These are phyloP conservation scores for Rhododendron molle DNA, from an alignment of 148 eudicot species.

Conservation along the genomic window DNA sequence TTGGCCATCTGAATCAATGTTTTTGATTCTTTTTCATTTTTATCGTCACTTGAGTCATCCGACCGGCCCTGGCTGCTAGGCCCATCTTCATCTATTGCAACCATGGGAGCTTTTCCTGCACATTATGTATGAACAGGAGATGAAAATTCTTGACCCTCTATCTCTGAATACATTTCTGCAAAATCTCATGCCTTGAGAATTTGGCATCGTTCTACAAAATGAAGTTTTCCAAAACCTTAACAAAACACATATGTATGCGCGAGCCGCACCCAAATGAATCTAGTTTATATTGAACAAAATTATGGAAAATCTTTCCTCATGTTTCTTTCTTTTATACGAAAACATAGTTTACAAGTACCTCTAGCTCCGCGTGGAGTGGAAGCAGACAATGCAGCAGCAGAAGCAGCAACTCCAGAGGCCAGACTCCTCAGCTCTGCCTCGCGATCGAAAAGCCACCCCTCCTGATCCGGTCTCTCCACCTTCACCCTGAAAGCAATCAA, in stretches of 20 bases:
- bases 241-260: background rate
- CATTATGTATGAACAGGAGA: background rate
- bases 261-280: background rate
- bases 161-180: background rate
- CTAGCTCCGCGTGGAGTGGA: constrained; percentile 11
- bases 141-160: background rate
- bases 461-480: constrained; percentile 20
- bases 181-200: background rate
- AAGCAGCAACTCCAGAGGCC: constrained; percentile 4
- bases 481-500: constrained; percentile 34
- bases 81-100: constrained; percentile 21
- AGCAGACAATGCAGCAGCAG: constrained; percentile 1
- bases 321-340: background rate
- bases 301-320: background rate
- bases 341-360: background rate
- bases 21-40: background rate
- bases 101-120: constrained; percentile 17
- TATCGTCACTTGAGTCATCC: background rate
- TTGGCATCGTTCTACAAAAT: too few relatives aligned
- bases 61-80: background rate
- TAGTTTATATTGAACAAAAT: background rate
- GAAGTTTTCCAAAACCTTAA: background rate
- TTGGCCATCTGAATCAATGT: background rate
- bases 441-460: background rate
- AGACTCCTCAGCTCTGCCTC: background rate